Conservation (phyloP, 2,329 filamentous ascomycete genomes). For the Trichoderma endophyticum region DNA sequence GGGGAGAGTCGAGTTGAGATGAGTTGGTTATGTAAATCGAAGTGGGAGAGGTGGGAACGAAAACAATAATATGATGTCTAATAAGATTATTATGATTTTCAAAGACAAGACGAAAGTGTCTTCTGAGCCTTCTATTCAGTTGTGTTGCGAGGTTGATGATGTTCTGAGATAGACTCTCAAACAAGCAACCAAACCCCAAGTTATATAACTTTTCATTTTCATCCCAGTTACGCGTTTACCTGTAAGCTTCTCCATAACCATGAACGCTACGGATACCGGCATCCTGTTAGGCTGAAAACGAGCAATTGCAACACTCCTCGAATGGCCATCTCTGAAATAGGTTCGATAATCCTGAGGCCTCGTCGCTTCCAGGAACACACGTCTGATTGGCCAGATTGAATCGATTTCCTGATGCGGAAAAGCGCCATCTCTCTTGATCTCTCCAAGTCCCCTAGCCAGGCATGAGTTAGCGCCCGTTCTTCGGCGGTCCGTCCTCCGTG, state of each 20-base stretch:
- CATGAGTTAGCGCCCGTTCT: background rate
- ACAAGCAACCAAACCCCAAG: background rate
- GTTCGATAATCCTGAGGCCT: background rate
- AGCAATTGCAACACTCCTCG: background rate
- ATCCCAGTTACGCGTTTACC: background rate
- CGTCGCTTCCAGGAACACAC: background rate
- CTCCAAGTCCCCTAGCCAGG: background rate
- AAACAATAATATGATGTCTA: background rate
- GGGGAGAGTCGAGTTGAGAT: background rate
- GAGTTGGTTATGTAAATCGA: background rate
- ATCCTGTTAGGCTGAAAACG: background rate
- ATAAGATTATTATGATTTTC: background rate
- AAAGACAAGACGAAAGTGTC: background rate
- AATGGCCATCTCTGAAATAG: background rate
- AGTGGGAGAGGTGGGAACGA: background rate
- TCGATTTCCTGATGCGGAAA: background rate
- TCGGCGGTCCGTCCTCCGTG: background rate
- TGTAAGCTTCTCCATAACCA: background rate
- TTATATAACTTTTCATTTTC: constrained; percentile 1
- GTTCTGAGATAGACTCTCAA: background rate
- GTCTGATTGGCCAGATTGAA: constrained; percentile 7
- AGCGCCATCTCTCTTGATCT: constrained; percentile 7
- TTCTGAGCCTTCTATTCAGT: background rate
- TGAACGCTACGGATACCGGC: background rate
- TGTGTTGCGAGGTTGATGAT: background rate